Conservation (phyloP, 495 filamentous ascomycete genomes). For the Opeltia flavorubescens region DNA sequence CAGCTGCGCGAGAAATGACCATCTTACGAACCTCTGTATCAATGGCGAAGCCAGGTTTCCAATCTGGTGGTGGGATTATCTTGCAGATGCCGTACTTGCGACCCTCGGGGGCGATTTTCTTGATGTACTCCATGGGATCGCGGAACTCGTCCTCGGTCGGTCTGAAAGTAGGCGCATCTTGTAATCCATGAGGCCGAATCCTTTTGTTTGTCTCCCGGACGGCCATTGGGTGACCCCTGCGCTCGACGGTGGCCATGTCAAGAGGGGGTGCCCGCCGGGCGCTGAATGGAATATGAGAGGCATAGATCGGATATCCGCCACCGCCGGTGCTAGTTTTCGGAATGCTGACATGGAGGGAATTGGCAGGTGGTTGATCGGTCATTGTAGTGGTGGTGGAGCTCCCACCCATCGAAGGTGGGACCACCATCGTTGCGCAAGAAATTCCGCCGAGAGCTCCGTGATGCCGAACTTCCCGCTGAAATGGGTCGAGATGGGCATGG, state of each 20-base stretch:
- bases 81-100: conserved; percentile 82
- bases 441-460: neutral
- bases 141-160: conserved; percentile 90
- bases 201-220: conserved; percentile 62
- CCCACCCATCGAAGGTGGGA: conserved; percentile 35
- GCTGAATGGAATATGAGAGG: conserved; percentile 47
- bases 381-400: conserved; percentile 25
- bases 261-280: conserved; percentile 57
- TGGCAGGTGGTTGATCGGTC: conserved; percentile 20
- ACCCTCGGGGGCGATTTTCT: conserved; percentile 75
- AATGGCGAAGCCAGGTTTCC: conserved; percentile 91
- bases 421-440: conserved; percentile 27
- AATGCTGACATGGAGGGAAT: conserved; percentile 21
- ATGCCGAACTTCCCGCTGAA: neutral
- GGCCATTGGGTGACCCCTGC: conserved; percentile 63
- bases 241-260: conserved; percentile 81
- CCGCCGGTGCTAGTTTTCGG: conserved; percentile 28
- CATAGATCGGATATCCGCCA: conserved; percentile 21
- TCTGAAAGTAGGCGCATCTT: conserved; percentile 82
- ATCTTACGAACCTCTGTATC: conserved; percentile 73
- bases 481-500: neutral
- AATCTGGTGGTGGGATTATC: conserved; percentile 82
- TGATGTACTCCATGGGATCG: conserved; percentile 84
- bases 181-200: conserved; percentile 64
- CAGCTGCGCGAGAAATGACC: neutral